Base-by-base conservation (phyloP, 345 rosid species). In the Psidium friedrichsthalianum region DNA sequence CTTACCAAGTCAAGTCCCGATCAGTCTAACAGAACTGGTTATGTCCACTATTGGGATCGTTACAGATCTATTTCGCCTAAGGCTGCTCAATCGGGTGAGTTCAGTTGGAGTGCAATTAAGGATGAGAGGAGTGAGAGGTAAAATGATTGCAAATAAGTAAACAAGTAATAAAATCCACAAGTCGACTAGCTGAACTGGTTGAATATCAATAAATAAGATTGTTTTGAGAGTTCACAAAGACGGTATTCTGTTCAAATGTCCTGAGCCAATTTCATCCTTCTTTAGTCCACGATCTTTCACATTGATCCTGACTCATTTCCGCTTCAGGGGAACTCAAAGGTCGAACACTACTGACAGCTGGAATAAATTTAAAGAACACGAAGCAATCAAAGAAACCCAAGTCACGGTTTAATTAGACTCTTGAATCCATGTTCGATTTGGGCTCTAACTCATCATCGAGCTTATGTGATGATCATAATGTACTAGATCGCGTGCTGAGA, bases 401-500 rank as follows among this genome's bases (percentile, higher is more conserved):
- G 47, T 36, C 47, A 69, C 78, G 1, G 78, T 36, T 36, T 47
- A 36, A 36, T 69, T 36, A 0, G 13, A 32, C 78, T 82, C 78
- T 84, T 49, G 89, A 89, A 44, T 82, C 86, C 16, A 57, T 89
- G 59, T 14, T 55, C n/a, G 8, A 82, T 29, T 32, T 5, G 57
- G 40, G 59, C 56, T 40, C 22, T 11, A 56, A 1, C 22, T 42
- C 51, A 32, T 42, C 36, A 8, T 87, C 90, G 53, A 24, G 85
- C 84, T 84, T 88, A 84, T 85, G 85, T 64, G 85, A 87, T 11
- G 91, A 87, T 49, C 84, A 85, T 52, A 82, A 88, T 51, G 88
- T 69, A 84, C 88, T 90, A 11, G 89, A 82, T 22, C 25, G 51
- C 21, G 29, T 47, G 80, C 47, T 69, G 78, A 22, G 44, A 69